Conservation (phyloP, 176 grass and related monocot species). For the Juncus effusus region DNA sequence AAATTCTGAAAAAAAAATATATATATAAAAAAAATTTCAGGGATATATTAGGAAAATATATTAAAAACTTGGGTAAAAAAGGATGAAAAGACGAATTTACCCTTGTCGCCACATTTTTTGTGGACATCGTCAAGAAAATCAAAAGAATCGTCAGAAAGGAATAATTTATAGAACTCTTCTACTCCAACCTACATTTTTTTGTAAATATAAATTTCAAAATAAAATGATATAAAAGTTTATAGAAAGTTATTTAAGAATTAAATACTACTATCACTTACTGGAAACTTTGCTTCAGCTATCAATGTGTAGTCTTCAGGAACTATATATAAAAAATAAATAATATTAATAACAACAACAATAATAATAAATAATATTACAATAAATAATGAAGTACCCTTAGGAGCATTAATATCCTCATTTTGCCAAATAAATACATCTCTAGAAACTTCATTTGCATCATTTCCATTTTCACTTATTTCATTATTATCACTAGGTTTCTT, state of each 20-base stretch:
- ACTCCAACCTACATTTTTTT: conserved; percentile 53
- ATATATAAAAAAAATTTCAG: conserved; percentile 19
- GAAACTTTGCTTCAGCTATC: conserved; percentile 67
- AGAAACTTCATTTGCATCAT: conserved; percentile 33
- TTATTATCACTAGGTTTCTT: conserved; percentile 27
- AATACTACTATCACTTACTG: conserved; percentile 38
- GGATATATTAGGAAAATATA: conserved; percentile 8
- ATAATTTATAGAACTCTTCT: conserved; percentile 60
- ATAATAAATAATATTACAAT: neutral
- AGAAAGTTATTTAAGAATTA: conserved; percentile 23
- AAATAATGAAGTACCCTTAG: conserved; percentile 48
- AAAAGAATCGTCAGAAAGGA: conserved; percentile 69
- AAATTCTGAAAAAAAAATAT: conserved; percentile 63
- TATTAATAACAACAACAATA: conserved; percentile 29
- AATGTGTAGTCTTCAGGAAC: conserved; percentile 67
- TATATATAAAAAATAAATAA: conserved; percentile 33
- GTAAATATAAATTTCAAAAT: neutral
- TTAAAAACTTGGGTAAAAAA: neutral
- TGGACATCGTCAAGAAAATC: conserved; percentile 79
- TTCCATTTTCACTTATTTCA: conserved; percentile 42
- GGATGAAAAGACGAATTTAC: conserved; percentile 29
- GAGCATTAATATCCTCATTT: conserved; percentile 58
- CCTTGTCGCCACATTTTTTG: conserved; percentile 82
- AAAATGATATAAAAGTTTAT: conserved; percentile 23
- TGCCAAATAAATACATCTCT: conserved; percentile 45